phyloP scores from a whole-genome alignment of 768 basidiomycete genomes.

The Roridomyces roridus region DNA sequence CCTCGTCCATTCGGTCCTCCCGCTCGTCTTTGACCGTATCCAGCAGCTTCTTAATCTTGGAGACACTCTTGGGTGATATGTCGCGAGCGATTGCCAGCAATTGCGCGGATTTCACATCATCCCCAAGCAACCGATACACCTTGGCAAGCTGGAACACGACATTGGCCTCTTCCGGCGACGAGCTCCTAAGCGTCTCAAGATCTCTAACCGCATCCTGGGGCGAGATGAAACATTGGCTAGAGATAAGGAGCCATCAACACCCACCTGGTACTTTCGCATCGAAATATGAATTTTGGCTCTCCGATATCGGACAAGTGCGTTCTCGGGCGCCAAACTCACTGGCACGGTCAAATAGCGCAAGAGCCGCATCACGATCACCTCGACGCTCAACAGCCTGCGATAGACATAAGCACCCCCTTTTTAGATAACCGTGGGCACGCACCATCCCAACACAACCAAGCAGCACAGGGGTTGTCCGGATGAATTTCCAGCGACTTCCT shows the following conservation, averaged over 20 bases:
- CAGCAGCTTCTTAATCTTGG: conserved; percentile 81
- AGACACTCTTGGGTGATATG: conserved; percentile 88
- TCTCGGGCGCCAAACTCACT: conserved; percentile 81
- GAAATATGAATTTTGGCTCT: conserved; percentile 90
- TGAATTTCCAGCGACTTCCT: conserved; percentile 91
- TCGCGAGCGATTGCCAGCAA: conserved; percentile 92
- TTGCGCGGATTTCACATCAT: conserved; percentile 80
- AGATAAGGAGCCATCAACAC: conserved; percentile 35
- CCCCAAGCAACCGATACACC: conserved; percentile 83
- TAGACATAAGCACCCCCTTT: conserved; percentile 23
- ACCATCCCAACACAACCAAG: conserved; percentile 97
- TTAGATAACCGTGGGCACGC: conserved; percentile 42
- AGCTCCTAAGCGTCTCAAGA: conserved; percentile 78
- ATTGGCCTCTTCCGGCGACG: conserved; percentile 95
- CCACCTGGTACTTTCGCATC: conserved; percentile 82
- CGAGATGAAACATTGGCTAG: conserved; percentile 27
- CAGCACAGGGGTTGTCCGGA: conserved; percentile 93
- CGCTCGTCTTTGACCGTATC: conserved; percentile 70
- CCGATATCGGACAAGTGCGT: conserved; percentile 93
- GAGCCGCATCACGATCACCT: conserved; percentile 76
- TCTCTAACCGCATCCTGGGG: conserved; percentile 79
- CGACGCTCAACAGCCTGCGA: conserved; percentile 87
- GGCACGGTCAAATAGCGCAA: conserved; percentile 83
- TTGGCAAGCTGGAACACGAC: conserved; percentile 96
- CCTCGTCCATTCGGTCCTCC: conserved; percentile 79